phyloP scores from a whole-genome alignment of 768 basidiomycete species.

The Rhodotorula babjevae region DNA sequence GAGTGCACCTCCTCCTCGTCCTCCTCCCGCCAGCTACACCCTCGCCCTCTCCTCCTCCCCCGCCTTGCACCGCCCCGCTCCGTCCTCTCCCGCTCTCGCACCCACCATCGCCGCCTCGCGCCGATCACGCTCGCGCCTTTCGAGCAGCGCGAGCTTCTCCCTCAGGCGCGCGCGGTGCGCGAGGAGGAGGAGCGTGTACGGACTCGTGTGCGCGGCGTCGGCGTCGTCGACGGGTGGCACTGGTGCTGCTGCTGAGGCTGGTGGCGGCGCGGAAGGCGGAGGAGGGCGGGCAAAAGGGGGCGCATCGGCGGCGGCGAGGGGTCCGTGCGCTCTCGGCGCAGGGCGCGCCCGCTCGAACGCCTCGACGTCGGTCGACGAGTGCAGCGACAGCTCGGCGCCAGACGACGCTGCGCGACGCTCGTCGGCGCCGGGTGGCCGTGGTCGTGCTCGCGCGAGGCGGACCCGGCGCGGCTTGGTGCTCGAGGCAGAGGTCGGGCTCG shows the following conservation, averaged over 20 bases:
- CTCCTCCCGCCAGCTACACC: too few species aligned
- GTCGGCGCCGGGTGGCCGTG: too few species aligned
- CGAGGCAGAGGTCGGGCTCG: too few species aligned
- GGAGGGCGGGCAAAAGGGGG: background rate
- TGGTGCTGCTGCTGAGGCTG: background rate
- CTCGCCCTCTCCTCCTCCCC: too few species aligned
- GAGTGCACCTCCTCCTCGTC: too few species aligned
- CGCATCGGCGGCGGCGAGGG: background rate
- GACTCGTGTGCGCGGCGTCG: background rate
- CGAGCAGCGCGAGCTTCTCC: constrained; percentile 15
- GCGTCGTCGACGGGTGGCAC: background rate
- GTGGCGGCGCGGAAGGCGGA: background rate
- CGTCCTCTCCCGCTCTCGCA: background rate
- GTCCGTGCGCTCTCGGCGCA: background rate
- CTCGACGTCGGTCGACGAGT: constrained; percentile 28
- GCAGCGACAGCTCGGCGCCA: constrained; percentile 6
- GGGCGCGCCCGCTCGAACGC: constrained; percentile 2
- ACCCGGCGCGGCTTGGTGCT: background rate
- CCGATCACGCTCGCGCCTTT: constrained; percentile 20
- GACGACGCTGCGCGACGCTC: background rate
- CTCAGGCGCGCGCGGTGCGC: constrained; percentile 18
- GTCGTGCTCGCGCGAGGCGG: background rate
- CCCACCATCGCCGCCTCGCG: background rate
- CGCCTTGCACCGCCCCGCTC: background rate
- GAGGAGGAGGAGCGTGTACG: constrained; percentile 22